Evolutionary conservation across 140 eudicot genomes (phyloP), one percentile per base, ranked within the genome.

Genomic region (Bidens hawaiensis): DNA sequence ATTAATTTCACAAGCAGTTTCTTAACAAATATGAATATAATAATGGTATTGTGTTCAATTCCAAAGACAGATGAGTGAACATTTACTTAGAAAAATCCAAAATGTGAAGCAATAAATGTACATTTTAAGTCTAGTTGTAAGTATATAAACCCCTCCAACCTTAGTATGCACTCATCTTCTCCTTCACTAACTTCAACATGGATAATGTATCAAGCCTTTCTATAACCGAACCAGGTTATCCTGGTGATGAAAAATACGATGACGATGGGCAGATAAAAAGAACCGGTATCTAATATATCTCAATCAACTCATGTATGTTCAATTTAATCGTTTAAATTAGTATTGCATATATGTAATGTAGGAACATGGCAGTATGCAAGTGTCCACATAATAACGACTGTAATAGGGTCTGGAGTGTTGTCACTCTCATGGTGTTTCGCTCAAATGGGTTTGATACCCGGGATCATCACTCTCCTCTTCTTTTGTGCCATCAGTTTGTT

Each of bases 401-500:
- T 85, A 12, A 85, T 88, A 14, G 96, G 96, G 28, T 88, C 94
- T 2, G 94, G 96, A 19, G 96, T 85, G 18, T 79, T 88, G 1
- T 84, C 96, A 24, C 59, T 88, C 3, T 80, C 90, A 7, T 88
- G 96, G 96, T 78, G 80, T 19, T 75, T 81, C 54, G 96, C 96
- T 6, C 95, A 88, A 33, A 74, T 88, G 28, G 90, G 95, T 25
- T 86, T 88, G 95, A 25, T 80, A 0, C 73, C 81, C 0, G 95
- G 91, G 12, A 52, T 76, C 1, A 33, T 71, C 1, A 62, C 83
- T 18, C 83, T 86, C 4, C 11, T 66, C 14, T 49, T 80, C 36
- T 83, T 86, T 58, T 83, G 91, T 4, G 76, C 41, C 62, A 78
- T 83, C 73, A 86, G 85, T 4, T 46, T 70, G 49, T 83, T 64